Evolutionary conservation across 345 rosid genomes (phyloP), one percentile per base, ranked within the genome.

Genomic region (Erysimum cheiranthoides): DNA sequence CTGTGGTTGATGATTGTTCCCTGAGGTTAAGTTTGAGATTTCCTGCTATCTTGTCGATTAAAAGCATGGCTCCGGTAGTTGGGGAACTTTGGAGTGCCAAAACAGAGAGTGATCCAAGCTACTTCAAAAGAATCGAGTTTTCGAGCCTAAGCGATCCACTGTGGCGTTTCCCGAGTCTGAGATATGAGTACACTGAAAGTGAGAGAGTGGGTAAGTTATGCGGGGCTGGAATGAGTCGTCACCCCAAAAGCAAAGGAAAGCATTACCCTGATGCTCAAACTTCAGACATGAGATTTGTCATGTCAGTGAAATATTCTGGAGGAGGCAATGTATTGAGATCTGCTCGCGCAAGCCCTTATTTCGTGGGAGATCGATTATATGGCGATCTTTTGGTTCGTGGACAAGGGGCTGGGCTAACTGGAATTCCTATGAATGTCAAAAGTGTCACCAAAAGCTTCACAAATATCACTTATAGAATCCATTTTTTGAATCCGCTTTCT

Each of bases 51-150:
- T 80, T 87, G 68, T 84, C 91, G 12, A 64, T 90, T 39, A 84
- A 68, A 65, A 81, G 78, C 28, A 76, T 81, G 81, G 66, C 79
- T 83, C 73, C 75, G 0, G 36, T 87, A n/a, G 75, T 70, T 63
- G 97, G 97, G 51, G 49, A 85, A 80, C 74, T 94, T 66, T 86
- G 89, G 85, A 89, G 89, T 82, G 82, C n/a, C 11, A 78, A 71
- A 79, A 18, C 81, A 43, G 78, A 77, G 71, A 78, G 62, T 77
- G 91, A 84, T 65, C 78, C 81, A 0, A 70, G 82, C 34, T 86
- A 86, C 64, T 88, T 89, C 32, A 60, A 54, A 34, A 83, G 54
- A 71, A 82, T 89, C 35, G 61, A 81, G 46, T 84, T 94, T 73
- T 75, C 71, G 52, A 85, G 92, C 74, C 18, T 78, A 64, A 61